phyloP scores from a whole-genome alignment of 495 filamentous ascomycete species.

The Neurospora tetrasperma region DNA sequence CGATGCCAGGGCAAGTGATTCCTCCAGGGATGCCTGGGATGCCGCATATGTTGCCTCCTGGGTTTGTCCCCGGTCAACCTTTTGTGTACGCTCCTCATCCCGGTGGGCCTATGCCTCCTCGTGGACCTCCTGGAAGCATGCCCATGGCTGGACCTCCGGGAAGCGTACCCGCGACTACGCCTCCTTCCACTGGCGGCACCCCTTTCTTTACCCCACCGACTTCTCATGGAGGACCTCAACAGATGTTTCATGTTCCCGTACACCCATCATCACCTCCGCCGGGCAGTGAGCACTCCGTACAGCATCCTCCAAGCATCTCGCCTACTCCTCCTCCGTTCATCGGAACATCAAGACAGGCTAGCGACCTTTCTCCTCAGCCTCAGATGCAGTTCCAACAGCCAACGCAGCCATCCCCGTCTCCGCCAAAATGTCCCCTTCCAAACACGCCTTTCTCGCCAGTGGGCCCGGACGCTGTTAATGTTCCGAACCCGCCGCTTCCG shows the following conservation, averaged over 20 bases:
- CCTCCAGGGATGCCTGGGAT: slow-evolving; percentile 2
- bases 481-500: slow-evolving; percentile 6
- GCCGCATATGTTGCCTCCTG: background rate
- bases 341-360: background rate
- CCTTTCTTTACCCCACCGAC: background rate
- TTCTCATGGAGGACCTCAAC: background rate
- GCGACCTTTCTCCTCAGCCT: background rate
- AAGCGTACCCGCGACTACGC: background rate
- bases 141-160: background rate
- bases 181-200: background rate
- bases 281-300: background rate
- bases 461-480: slow-evolving; percentile 7
- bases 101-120: background rate
- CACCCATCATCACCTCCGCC: background rate
- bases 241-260: background rate
- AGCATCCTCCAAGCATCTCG: background rate
- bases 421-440: slow-evolving; percentile 1
- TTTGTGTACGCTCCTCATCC: background rate
- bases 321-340: background rate
- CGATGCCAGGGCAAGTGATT: background rate
- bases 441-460: slow-evolving; percentile 12
- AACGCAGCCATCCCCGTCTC: background rate
- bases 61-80: slow-evolving; percentile 3
- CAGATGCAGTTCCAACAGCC: slow-evolving; percentile 1
- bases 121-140: background rate